Conservation (phyloP, 148 eudicot genomes). For the Rhododendron griersonianum region DNA sequence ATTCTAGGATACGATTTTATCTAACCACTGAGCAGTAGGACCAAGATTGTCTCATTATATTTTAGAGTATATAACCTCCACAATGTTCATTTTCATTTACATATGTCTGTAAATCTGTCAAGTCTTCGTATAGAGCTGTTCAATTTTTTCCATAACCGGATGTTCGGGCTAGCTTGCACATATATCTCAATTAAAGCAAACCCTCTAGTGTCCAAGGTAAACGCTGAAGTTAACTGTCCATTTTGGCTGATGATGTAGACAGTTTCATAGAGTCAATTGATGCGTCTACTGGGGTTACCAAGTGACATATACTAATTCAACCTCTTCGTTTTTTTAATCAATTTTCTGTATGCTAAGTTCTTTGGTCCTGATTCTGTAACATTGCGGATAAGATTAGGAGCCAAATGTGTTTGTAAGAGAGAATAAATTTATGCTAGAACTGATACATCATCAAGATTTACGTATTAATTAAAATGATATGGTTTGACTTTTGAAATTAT, state of each 20-base stretch:
- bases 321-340: neutral
- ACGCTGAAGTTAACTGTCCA: neutral
- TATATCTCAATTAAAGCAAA: neutral
- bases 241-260: neutral
- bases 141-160: no score
- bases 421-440: neutral
- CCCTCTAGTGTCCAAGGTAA: neutral
- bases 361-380: neutral
- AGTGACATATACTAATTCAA: neutral
- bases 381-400: neutral
- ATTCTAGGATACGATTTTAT: no score
- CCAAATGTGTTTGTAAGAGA: neutral
- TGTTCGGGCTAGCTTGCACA: neutral
- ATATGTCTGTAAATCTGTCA: no score
- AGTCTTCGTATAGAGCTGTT: no score
- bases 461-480: neutral
- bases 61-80: no score
- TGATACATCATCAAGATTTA: neutral
- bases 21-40: no score
- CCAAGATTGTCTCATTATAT: no score
- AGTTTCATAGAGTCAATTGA: neutral
- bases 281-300: neutral
- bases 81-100: no score
- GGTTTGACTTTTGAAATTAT: neutral
- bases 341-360: neutral